These are phyloP conservation scores for Dothistroma septosporum DNA, from an alignment of 2,329 filamentous ascomycete genomes.

Conservation along the genomic window DNA sequence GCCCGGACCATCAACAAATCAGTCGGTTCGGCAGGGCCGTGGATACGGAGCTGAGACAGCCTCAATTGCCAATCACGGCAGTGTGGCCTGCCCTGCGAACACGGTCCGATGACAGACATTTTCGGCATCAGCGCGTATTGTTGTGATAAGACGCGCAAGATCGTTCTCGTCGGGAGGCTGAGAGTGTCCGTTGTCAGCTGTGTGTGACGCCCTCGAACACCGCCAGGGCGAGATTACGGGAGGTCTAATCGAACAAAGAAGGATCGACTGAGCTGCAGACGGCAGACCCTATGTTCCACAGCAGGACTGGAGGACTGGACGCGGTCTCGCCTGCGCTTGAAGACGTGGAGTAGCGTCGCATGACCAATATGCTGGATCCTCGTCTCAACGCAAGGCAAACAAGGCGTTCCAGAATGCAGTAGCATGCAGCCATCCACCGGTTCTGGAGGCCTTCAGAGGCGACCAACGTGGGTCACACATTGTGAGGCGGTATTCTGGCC, in stretches of 20 bases:
- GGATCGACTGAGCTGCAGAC: background rate
- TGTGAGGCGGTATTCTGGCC: background rate
- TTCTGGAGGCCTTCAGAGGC: background rate
- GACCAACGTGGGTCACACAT: background rate
- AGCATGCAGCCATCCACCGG: background rate
- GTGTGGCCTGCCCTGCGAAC: background rate
- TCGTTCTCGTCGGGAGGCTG: background rate
- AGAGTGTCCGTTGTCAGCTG: background rate
- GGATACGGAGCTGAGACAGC: background rate
- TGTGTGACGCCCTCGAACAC: background rate
- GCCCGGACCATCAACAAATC: background rate
- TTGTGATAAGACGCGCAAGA: background rate
- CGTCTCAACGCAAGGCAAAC: background rate
- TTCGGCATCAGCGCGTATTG: background rate
- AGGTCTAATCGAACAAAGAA: background rate
- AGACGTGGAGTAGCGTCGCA: background rate
- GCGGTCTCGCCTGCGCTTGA: slow-evolving; percentile 1
- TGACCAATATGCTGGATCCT: background rate
- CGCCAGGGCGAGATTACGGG: background rate
- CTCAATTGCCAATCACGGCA: background rate
- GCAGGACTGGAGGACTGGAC: background rate
- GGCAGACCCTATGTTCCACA: background rate
- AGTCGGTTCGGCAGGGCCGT: background rate
- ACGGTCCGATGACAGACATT: background rate
- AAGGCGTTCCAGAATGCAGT: background rate